phyloP scores from a whole-genome alignment of 2,329 filamentous ascomycete species.

The Colletotrichum neosansevieriae region DNA sequence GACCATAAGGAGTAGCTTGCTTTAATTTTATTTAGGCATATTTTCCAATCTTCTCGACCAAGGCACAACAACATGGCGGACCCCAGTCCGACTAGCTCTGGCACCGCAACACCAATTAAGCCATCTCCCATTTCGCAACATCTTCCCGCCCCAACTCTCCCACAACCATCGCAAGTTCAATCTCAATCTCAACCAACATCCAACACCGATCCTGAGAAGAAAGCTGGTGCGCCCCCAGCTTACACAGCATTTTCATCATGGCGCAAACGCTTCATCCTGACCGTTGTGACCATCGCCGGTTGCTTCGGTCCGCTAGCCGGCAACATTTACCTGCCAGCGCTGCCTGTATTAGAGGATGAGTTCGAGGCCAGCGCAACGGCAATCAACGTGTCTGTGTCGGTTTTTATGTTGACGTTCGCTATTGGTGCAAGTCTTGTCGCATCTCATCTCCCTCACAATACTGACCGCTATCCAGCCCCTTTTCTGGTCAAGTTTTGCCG shows the following conservation, averaged over 20 bases:
- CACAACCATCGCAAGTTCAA: not conserved
- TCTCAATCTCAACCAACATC: not conserved
- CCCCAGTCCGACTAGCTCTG: conserved; percentile 24
- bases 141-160: not conserved
- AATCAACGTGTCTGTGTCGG: conserved; percentile 58
- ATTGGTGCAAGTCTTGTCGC: conserved; percentile 47
- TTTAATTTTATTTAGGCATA: not conserved
- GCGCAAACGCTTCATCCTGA: conserved; percentile 52
- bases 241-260: conserved; percentile 54
- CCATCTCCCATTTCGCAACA: not conserved
- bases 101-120: conserved; percentile 25
- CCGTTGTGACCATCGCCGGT: conserved; percentile 54
- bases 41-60: not conserved
- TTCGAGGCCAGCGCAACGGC: conserved; percentile 51
- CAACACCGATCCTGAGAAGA: conserved; percentile 39
- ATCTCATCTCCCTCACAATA: not conserved
- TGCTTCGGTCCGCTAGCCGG: conserved; percentile 58
- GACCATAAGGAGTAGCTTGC: too few species aligned
- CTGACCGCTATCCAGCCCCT: conserved; percentile 47
- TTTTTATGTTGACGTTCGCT: conserved; percentile 59
- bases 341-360: conserved; percentile 52
- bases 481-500: conserved; percentile 55
- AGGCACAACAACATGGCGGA: conserved; percentile 12
- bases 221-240: conserved; percentile 35
- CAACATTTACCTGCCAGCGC: conserved; percentile 57